Evolutionary conservation across 805 yeast genomes (phyloP).

Genomic region (Candida saitoana): DNA sequence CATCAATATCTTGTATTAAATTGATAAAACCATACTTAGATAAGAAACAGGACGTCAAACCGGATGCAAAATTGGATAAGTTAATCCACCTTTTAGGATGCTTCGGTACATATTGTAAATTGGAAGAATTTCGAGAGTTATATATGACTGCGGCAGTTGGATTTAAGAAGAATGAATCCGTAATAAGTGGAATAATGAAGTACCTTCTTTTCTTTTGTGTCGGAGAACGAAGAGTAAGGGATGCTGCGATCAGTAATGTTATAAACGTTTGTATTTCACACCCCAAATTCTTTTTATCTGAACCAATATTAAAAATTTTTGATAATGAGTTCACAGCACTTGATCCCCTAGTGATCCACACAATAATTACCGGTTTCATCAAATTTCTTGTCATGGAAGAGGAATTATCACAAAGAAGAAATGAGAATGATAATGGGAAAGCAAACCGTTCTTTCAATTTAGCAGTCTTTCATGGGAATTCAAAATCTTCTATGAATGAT

Average conservation of each 20-base stretch:
- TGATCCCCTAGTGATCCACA: conserved; percentile 42
- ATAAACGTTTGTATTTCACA: conserved; percentile 57
- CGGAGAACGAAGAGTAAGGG: conserved; percentile 31
- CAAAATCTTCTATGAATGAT: conserved; percentile 50
- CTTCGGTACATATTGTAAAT: conserved; percentile 66
- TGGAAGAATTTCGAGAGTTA: conserved; percentile 42
- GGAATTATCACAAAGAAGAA: conserved; percentile 29
- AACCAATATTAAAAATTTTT: conserved; percentile 47
- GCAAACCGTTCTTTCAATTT: conserved; percentile 32
- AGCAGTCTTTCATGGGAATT: conserved; percentile 50
- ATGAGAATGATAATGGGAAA: conserved; percentile 20
- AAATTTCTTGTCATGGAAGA: conserved; percentile 60
- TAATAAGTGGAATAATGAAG: conserved; percentile 55
- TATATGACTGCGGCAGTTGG: conserved; percentile 40
- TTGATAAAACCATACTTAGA: conserved; percentile 46
- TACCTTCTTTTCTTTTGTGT: conserved; percentile 54
- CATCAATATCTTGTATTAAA: conserved; percentile 58
- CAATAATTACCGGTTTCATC: conserved; percentile 53
- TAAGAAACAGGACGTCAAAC: conserved; percentile 8
- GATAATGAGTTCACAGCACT: conserved; percentile 44
- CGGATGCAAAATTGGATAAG: conserved; percentile 37
- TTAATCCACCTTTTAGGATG: conserved; percentile 62
- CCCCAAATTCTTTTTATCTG: conserved; percentile 62
- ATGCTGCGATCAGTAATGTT: conserved; percentile 54
- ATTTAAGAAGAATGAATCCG: conserved; percentile 48